Conservation (phyloP, 164 flowering plant species). For the Macadamia tetraphylla region DNA sequence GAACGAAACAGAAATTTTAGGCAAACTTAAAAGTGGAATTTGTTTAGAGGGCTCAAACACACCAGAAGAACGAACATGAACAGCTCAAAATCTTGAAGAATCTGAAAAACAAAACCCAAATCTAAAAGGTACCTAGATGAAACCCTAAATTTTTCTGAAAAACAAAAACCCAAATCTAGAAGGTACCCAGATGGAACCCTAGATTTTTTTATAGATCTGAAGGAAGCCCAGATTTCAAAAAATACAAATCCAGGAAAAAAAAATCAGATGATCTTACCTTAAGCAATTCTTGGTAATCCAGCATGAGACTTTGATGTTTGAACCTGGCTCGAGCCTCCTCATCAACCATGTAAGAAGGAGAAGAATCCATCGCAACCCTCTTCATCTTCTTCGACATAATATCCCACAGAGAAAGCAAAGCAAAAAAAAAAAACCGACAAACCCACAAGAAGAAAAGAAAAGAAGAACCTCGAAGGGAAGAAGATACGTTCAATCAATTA, state of each 20-base stretch:
- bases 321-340: conserved; percentile 46
- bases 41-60: too few relatives aligned
- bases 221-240: conserved; percentile 4
- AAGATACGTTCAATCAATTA: too few relatives aligned
- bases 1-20: too few relatives aligned
- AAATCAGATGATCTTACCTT: conserved; percentile 34
- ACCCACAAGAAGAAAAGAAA: conserved; percentile 5
- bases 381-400: conserved; percentile 54
- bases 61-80: too few relatives aligned
- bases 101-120: background rate
- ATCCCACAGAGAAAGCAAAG: conserved; percentile 2
- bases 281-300: conserved; percentile 58
- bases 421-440: conserved; percentile 4
- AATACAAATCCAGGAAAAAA: conserved; percentile 1
- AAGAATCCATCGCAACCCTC: conserved; percentile 26
- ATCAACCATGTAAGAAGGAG: conserved; percentile 18
- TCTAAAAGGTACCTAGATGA: too few relatives aligned
- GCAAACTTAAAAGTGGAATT: too few relatives aligned
- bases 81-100: too few relatives aligned
- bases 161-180: background rate
- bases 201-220: conserved; percentile 9
- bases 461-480: background rate
- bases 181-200: too few relatives aligned
- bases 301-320: conserved; percentile 63
- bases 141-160: conserved; percentile 8